A percentile compares a stretch with the other conserved stretches of the same genome.
phyloP scores from a whole-genome alignment of 108 stramenopile species.

The Phaeodactylum tricornutum region DNA sequence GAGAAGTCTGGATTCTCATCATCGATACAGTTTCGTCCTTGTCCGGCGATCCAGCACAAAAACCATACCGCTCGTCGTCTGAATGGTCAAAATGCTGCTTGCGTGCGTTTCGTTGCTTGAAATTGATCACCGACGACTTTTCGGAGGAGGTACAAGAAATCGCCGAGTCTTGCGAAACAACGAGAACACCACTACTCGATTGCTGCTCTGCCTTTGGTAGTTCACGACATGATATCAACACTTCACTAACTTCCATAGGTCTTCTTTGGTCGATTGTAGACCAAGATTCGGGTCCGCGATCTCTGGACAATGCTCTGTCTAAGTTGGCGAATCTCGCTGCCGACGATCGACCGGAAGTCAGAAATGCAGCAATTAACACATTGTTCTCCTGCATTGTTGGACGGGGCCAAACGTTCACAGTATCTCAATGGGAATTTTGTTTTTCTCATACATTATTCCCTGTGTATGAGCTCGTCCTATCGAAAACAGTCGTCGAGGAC shows the following conservation, averaged over 20 bases:
- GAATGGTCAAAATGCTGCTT: slow-evolving; percentile 63
- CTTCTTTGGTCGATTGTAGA: slow-evolving; percentile 81
- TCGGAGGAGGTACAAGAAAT: slow-evolving; percentile 33
- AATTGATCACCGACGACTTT: slow-evolving; percentile 88
- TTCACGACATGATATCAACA: slow-evolving; percentile 84
- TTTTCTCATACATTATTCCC: slow-evolving; percentile 62
- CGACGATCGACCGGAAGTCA: slow-evolving; percentile 59
- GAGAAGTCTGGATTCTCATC: slow-evolving; percentile 41
- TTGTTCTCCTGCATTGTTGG: slow-evolving; percentile 87
- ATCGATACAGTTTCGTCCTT: slow-evolving; percentile 41
- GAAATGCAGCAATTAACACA: slow-evolving; percentile 90
- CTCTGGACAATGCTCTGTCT: slow-evolving; percentile 61
- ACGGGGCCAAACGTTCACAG: slow-evolving; percentile 55
- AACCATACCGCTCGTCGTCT: slow-evolving; percentile 25
- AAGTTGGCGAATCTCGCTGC: slow-evolving; percentile 57
- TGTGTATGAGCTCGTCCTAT: slow-evolving; percentile 29
- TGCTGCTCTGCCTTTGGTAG: slow-evolving; percentile 82
- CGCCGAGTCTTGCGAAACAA: too few relatives aligned
- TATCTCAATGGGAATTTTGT: slow-evolving; percentile 69
- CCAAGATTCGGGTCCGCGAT: slow-evolving; percentile 49
- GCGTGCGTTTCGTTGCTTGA: slow-evolving; percentile 74
- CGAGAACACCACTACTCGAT: slow-evolving; percentile 45
- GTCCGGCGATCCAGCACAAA: slow-evolving; percentile 29
- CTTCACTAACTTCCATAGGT: slow-evolving; percentile 85
- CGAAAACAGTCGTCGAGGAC: background rate